phyloP scores from a whole-genome alignment of 805 yeast genomes.

The Nakazawaea wickerhamii region DNA sequence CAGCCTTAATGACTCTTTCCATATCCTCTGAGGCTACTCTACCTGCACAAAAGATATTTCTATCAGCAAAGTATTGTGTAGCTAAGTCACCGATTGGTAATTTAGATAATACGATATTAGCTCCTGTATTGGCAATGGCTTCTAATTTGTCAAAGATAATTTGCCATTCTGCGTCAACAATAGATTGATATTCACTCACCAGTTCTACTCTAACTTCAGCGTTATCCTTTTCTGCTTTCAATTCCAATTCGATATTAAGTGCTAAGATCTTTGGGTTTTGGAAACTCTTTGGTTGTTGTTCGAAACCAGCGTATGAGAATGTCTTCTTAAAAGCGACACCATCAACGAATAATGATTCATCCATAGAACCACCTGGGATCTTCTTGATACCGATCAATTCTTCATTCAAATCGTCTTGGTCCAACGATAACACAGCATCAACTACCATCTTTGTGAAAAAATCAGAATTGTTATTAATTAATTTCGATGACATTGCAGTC shows the following conservation, averaged over 20 bases:
- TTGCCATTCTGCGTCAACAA: conserved; percentile 99
- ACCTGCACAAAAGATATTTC: conserved; percentile 96
- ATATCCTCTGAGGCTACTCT: conserved; percentile 85
- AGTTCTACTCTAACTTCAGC: conserved; percentile 96
- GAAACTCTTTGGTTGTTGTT: conserved; percentile 93
- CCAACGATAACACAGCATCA: conserved; percentile 86
- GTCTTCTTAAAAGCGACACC: conserved; percentile 98
- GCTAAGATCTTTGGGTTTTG: conserved; percentile 74
- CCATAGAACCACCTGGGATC: conserved; percentile 94
- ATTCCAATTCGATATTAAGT: conserved; percentile 88
- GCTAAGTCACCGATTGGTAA: conserved; percentile 98
- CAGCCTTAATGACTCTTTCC: conserved; percentile 89
- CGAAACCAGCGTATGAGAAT: conserved; percentile 96
- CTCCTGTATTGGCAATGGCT: conserved; percentile 79
- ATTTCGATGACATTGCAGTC: conserved; percentile 95
- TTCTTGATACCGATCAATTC: conserved; percentile 89
- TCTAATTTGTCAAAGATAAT: conserved; percentile 83
- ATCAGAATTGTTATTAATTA: conserved; percentile 79
- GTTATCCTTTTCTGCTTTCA: conserved; percentile 97
- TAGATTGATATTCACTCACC: conserved; percentile 89
- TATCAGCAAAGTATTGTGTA: conserved; percentile 96
- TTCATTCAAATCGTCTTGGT: conserved; percentile 81
- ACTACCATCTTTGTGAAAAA: conserved; percentile 96
- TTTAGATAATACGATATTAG: conserved; percentile 87
- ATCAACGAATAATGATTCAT: conserved; percentile 80